A percentile compares a stretch with the other conserved stretches of the same genome.
phyloP scores from a whole-genome alignment of 441 rosid genomes.

The Jatropha multifida region DNA sequence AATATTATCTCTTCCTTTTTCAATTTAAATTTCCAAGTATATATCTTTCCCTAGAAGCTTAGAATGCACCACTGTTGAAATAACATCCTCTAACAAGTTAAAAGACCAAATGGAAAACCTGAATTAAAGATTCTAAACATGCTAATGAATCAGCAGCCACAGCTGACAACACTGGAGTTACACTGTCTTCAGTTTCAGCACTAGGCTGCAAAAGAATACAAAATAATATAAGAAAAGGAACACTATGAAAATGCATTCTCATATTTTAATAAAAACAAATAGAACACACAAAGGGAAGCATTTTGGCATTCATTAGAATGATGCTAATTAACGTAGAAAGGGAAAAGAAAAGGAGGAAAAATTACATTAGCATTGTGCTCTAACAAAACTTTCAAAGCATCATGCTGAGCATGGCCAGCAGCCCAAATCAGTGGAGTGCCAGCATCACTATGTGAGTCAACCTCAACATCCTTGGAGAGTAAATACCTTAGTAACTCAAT shows the following conservation, averaged over 20 bases:
- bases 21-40: background rate
- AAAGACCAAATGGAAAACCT: slow-evolving; percentile 46
- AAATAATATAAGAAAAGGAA: background rate
- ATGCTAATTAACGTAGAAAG: background rate
- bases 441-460: slow-evolving; percentile 83
- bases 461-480: slow-evolving; percentile 60
- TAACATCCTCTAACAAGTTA: background rate
- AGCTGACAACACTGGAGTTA: slow-evolving; percentile 82
- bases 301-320: background rate
- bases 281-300: background rate
- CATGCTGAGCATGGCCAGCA: slow-evolving; percentile 81
- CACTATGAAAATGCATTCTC: slow-evolving; percentile 3
- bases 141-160: slow-evolving; percentile 87
- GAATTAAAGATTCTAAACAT: slow-evolving; percentile 67
- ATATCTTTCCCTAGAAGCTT: background rate
- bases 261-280: background rate
- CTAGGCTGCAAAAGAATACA: slow-evolving; percentile 59
- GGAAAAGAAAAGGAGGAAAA: slow-evolving; percentile 9
- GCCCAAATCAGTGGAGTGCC: slow-evolving; percentile 95
- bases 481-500: slow-evolving; percentile 62
- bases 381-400: slow-evolving; percentile 68
- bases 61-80: background rate
- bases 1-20: background rate
- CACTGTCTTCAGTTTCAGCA: slow-evolving; percentile 77
- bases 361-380: slow-evolving; percentile 75